phyloP scores from a whole-genome alignment of 495 filamentous ascomycete species.

The Aspergillus bridgeri region DNA sequence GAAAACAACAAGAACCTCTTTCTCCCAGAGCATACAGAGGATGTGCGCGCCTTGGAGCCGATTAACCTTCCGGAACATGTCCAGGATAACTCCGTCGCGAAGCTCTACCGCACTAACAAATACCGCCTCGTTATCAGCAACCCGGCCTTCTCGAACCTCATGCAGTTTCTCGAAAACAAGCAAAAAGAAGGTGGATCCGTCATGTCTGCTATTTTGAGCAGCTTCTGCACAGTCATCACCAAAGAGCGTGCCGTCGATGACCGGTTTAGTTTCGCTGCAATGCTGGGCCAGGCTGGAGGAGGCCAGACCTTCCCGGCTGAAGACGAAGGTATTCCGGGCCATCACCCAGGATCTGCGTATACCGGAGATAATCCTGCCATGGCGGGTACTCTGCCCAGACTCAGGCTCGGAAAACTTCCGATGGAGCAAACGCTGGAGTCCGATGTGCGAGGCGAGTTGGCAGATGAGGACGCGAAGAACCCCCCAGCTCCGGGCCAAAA shows the following conservation, averaged over 20 bases:
- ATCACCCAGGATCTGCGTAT: constrained; percentile 80
- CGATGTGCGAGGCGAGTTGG: constrained; percentile 79
- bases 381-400: constrained; percentile 49
- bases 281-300: constrained; percentile 60
- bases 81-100: constrained; percentile 63
- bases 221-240: constrained; percentile 66
- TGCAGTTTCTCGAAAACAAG: constrained; percentile 84
- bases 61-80: constrained; percentile 76
- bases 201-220: constrained; percentile 71
- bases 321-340: constrained; percentile 90
- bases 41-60: constrained; percentile 63
- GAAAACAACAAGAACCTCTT: constrained; percentile 64
- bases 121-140: constrained; percentile 85
- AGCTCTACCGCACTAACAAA: constrained; percentile 76
- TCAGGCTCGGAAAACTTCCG: constrained; percentile 75
- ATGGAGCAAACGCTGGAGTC: constrained; percentile 73
- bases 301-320: constrained; percentile 70
- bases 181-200: constrained; percentile 72
- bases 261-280: constrained; percentile 74
- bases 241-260: constrained; percentile 72
- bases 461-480: constrained; percentile 70
- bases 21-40: constrained; percentile 68
- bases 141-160: constrained; percentile 70
- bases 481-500: constrained; percentile 63
- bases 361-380: constrained; percentile 59